These are phyloP conservation scores for Periconia digitata DNA, from an alignment of 2,329 filamentous ascomycete species.

Conservation along the genomic window DNA sequence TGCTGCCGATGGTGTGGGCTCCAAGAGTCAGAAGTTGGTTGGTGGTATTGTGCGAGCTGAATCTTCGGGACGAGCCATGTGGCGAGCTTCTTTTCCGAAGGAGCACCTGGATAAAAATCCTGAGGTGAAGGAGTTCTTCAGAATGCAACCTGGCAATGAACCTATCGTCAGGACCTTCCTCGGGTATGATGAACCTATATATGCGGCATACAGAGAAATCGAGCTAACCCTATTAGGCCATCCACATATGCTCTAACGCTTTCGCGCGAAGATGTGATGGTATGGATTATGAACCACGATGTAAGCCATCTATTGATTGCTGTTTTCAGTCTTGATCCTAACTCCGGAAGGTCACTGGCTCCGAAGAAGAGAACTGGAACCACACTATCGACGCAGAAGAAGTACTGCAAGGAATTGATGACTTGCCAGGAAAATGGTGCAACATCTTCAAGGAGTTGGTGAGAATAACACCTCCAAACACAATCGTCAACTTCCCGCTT, in stretches of 20 bases:
- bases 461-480: constrained; percentile 47
- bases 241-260: constrained; percentile 50
- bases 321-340: constrained; percentile 4
- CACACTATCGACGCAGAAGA: constrained; percentile 51
- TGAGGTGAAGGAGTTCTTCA: constrained; percentile 51
- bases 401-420: constrained; percentile 49
- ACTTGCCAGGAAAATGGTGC: constrained; percentile 49
- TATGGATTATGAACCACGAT: constrained; percentile 55
- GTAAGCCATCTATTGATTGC: constrained; percentile 19
- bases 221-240: constrained; percentile 24
- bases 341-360: constrained; percentile 44
- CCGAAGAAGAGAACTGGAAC: constrained; percentile 50
- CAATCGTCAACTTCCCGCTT: constrained; percentile 53
- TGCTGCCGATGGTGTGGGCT: constrained; percentile 47
- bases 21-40: constrained; percentile 49
- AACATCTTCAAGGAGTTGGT: constrained; percentile 51
- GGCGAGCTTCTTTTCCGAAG: constrained; percentile 46
- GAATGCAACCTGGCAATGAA: constrained; percentile 45
- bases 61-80: constrained; percentile 43
- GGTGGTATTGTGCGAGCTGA: constrained; percentile 48
- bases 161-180: constrained; percentile 51
- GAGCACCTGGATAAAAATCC: constrained; percentile 49
- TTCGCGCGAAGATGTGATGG: constrained; percentile 50
- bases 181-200: constrained; percentile 26
- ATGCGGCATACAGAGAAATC: neutral